A percentile compares a stretch with the other conserved stretches of the same genome.
Evolutionary conservation across 2,329 filamentous ascomycete genomes (phyloP).

Genomic region (Diplodia mutila): DNA sequence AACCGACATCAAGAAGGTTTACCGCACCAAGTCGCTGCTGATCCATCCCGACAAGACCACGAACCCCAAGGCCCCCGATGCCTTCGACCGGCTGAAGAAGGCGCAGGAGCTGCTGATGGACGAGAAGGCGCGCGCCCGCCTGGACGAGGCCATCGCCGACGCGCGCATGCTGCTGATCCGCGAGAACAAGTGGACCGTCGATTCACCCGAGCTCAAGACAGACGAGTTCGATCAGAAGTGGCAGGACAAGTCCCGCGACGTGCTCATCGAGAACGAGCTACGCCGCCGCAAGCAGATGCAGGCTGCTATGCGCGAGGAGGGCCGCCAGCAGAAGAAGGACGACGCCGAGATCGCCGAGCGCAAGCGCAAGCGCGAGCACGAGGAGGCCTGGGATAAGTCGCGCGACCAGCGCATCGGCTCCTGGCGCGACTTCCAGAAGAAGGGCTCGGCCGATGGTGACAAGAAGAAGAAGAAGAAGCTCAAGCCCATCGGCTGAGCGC

Average conservation of each 20-base stretch:
- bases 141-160: conserved; percentile 95
- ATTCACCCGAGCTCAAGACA: conserved; percentile 84
- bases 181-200: conserved; percentile 89
- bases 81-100: conserved; percentile 95
- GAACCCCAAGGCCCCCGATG: conserved; percentile 87
- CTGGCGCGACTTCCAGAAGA: conserved; percentile 82
- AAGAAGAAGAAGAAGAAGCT: conserved; percentile 59
- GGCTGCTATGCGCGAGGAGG: conserved; percentile 95
- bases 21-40: conserved; percentile 96
- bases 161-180: conserved; percentile 93
- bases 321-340: conserved; percentile 79
- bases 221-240: conserved; percentile 82
- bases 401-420: conserved; percentile 88
- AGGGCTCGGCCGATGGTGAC: conserved; percentile 40
- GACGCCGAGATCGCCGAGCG: conserved; percentile 78
- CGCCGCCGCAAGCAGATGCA: conserved; percentile 82
- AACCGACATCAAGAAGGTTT: conserved; percentile 90
- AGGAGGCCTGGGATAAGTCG: conserved; percentile 93
- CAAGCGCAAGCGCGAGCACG: conserved; percentile 74
- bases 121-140: conserved; percentile 82
- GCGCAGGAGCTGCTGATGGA: conserved; percentile 90
- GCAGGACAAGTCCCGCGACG: conserved; percentile 86
- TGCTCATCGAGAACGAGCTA: conserved; percentile 91
- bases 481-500: conserved; percentile 54
- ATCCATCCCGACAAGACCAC: conserved; percentile 98